A percentile compares a stretch with the other conserved stretches of the same genome.
phyloP scores from a whole-genome alignment of 73 alveolate genomes.

The Blepharisma japonicum region DNA sequence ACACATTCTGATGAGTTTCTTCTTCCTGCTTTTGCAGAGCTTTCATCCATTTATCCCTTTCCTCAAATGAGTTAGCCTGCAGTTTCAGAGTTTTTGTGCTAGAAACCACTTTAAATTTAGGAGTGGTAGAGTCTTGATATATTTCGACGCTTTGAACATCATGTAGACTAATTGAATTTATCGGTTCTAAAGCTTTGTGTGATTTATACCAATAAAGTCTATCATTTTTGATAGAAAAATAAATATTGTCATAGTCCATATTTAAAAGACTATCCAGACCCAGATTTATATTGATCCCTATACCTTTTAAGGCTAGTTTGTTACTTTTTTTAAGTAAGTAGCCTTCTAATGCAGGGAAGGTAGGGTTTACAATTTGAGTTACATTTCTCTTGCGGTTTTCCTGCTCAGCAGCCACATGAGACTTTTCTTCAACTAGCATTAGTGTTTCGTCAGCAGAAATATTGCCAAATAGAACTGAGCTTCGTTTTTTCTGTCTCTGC shows the following conservation, averaged over 20 bases:
- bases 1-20: neutral
- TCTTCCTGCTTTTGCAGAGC: neutral
- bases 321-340: no score
- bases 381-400: no score
- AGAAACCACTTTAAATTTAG: neutral
- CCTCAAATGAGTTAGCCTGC: neutral
- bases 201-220: slow-evolving; percentile 24
- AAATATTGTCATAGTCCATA: neutral
- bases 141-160: neutral
- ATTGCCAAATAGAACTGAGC: no score
- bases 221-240: slow-evolving; percentile 17
- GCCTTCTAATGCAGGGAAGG: no score
- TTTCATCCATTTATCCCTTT: slow-evolving; percentile 11
- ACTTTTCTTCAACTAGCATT: no score
- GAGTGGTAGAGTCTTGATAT: neutral
- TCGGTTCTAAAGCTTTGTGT: slow-evolving; percentile 19
- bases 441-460: no score
- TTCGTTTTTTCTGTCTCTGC: no score
- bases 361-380: no score
- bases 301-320: no score
- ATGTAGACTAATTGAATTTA: neutral
- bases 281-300: no score
- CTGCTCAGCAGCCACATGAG: no score
- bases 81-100: neutral
- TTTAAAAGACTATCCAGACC: no score